A percentile compares a stretch with the other conserved stretches of the same genome.
Conservation (phyloP, 2,329 filamentous ascomycete species). For the Aureobasidium pullulans region DNA sequence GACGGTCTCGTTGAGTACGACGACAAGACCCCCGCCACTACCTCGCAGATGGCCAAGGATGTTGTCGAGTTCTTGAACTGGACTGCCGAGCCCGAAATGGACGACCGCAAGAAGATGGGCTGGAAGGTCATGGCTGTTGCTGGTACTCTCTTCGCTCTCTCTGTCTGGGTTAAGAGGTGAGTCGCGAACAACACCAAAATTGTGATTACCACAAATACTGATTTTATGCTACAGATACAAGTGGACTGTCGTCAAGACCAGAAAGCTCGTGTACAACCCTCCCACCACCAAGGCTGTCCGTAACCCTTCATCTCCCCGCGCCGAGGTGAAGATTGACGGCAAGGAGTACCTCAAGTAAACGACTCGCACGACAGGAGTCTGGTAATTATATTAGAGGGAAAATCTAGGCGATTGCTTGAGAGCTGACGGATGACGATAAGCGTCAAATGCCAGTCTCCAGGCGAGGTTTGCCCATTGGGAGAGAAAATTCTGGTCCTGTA, state of each 20-base stretch:
- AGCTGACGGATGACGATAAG: conserved; percentile 2
- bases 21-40: conserved; percentile 86
- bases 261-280: conserved; percentile 84
- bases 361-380: not conserved
- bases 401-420: not conserved
- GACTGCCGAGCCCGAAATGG: conserved; percentile 98
- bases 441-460: not conserved
- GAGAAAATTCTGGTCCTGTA: conserved; percentile 13
- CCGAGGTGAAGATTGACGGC: conserved; percentile 9
- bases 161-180: conserved; percentile 90
- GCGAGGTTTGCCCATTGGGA: not conserved
- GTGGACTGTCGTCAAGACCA: conserved; percentile 92
- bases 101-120: conserved; percentile 99
- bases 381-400: conserved; percentile 12
- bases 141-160: conserved; percentile 72
- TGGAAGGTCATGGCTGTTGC: conserved; percentile 87
- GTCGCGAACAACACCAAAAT: conserved; percentile 16
- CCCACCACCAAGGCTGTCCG: conserved; percentile 35
- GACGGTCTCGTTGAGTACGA: conserved; percentile 98
- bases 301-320: conserved; percentile 14
- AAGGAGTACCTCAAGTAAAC: conserved; percentile 1
- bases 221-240: conserved; percentile 60
- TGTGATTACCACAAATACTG: conserved; percentile 18
- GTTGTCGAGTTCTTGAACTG: conserved; percentile 99
- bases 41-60: conserved; percentile 99